Base-by-base conservation (phyloP, 2,329 filamentous ascomycete species). In the Emydomyces testavorans region DNA sequence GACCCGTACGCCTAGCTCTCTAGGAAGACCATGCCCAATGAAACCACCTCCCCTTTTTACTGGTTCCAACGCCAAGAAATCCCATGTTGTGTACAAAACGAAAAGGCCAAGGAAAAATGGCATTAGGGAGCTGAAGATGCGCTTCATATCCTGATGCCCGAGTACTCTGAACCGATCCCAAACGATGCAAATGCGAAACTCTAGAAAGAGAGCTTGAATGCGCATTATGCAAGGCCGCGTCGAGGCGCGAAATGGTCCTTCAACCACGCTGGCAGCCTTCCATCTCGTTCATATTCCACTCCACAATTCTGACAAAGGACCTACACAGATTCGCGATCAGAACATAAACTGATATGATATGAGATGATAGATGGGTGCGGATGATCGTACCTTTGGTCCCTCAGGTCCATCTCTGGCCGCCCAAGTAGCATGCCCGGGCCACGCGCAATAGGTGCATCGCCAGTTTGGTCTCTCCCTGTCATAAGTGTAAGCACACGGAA, bases 241-340 rank as follows among this genome's bases (percentile, higher is more conserved):
- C 36, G 35, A 26, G 45, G 36, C 7, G 45, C 36, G 21, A 47
- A 47, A 18, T 90, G 71, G 52, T 81, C 77, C 60, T 80, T 80
- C 2, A 79, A 80, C 81, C 82, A 88, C 23, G 80, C 78, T 6
- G 90, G 89, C 0, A 94, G 74, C 54, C 82, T 81, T 66, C 85
- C 83, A 65, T 93, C 85, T 47, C 87, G 82, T 67, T 95, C 90
- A 63, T 85, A 95, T 16, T 90, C 69, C 57, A 89, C 82, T 49
- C 88, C 90, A 63, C 90, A 96, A 63, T 94, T 95, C 66, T 89
- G 85, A 70, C 90, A 96, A 3, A 96, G 78, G 24, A 85, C 83
- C 85, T 89, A 56, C 49, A 43, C 55, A 31, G n/a, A 32, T 29
- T 34, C 26, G 28, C 23, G 32, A 52, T 62, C 43, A 60, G 57